phyloP scores from a whole-genome alignment of 805 yeast genomes.

The Maudiozyma barnettii region DNA sequence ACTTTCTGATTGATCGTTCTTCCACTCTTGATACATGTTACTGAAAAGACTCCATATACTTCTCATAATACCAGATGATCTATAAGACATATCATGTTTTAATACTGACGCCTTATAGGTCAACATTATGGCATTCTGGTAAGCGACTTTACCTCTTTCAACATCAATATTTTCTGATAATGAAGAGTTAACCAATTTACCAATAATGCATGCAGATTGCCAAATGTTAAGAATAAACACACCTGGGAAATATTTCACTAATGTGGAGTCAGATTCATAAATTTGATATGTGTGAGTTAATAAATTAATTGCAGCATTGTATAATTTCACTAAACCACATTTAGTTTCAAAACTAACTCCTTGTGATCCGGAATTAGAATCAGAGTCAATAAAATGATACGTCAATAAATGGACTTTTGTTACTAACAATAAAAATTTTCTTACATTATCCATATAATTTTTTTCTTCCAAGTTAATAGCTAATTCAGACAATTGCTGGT shows the following conservation, averaged over 20 bases:
- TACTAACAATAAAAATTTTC: slow-evolving; percentile 59
- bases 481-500: slow-evolving; percentile 65
- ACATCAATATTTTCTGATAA: slow-evolving; percentile 57
- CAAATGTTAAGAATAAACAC: slow-evolving; percentile 74
- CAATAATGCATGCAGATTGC: slow-evolving; percentile 86
- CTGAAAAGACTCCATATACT: slow-evolving; percentile 87
- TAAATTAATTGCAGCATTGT: slow-evolving; percentile 67
- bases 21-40: slow-evolving; percentile 48
- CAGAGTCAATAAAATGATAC: slow-evolving; percentile 51
- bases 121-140: slow-evolving; percentile 54
- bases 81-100: slow-evolving; percentile 85
- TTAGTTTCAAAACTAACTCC: slow-evolving; percentile 46
- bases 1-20: slow-evolving; percentile 15
- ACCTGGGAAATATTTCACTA: slow-evolving; percentile 73
- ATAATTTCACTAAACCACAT: slow-evolving; percentile 65
- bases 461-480: slow-evolving; percentile 41
- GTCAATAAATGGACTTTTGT: slow-evolving; percentile 77
- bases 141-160: slow-evolving; percentile 60
- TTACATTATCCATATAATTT: slow-evolving; percentile 48
- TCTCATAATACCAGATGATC: slow-evolving; percentile 89
- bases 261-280: slow-evolving; percentile 47
- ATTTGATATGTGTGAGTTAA: slow-evolving; percentile 58
- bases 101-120: slow-evolving; percentile 74
- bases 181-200: slow-evolving; percentile 69
- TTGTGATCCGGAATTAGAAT: slow-evolving; percentile 5